Percentiles rank a stretch among this genome's conserved stretches.
Conservation (phyloP, 2,329 filamentous ascomycete species). For the Claviceps africana region DNA sequence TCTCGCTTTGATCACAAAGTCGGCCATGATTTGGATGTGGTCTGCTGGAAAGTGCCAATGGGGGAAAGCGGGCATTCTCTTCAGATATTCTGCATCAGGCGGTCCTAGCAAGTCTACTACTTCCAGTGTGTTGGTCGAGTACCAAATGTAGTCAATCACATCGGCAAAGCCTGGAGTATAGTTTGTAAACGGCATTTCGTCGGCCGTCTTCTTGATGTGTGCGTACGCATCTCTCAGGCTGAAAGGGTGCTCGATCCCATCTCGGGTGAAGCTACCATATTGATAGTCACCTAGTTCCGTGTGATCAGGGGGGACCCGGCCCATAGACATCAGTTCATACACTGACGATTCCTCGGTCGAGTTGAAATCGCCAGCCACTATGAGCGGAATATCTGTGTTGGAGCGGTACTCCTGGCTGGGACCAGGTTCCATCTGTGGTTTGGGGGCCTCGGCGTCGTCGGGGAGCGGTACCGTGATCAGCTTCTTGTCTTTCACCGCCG, state of each 20-base stretch:
- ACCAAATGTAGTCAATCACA: slow-evolving; percentile 96
- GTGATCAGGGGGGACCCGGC: slow-evolving; percentile 64
- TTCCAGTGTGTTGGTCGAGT: slow-evolving; percentile 78
- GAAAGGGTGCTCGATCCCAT: slow-evolving; percentile 91
- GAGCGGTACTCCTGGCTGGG: slow-evolving; percentile 78
- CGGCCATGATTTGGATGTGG: slow-evolving; percentile 76
- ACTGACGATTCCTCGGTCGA: slow-evolving; percentile 77
- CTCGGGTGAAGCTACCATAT: slow-evolving; percentile 84
- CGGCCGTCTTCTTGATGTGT: slow-evolving; percentile 65
- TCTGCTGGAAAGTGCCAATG: slow-evolving; percentile 92
- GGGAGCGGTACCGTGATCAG: slow-evolving; percentile 30
- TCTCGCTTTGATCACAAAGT: slow-evolving; percentile 77
- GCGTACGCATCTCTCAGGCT: slow-evolving; percentile 82
- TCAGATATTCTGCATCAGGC: slow-evolving; percentile 72
- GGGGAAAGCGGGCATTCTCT: slow-evolving; percentile 78
- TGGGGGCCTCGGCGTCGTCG: slow-evolving; percentile 31
- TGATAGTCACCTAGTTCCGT: slow-evolving; percentile 65
- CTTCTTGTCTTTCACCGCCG: slow-evolving; percentile 70
- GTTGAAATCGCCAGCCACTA: slow-evolving; percentile 95
- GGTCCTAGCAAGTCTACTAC: slow-evolving; percentile 74
- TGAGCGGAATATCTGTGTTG: slow-evolving; percentile 74
- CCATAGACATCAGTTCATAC: slow-evolving; percentile 76
- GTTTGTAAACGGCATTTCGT: slow-evolving; percentile 86
- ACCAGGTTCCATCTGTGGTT: slow-evolving; percentile 47
- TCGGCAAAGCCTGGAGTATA: slow-evolving; percentile 89